A percentile compares a stretch with the other conserved stretches of the same genome.
Conservation (phyloP, 495 filamentous ascomycete genomes). For the Annulohypoxylon nitens region DNA sequence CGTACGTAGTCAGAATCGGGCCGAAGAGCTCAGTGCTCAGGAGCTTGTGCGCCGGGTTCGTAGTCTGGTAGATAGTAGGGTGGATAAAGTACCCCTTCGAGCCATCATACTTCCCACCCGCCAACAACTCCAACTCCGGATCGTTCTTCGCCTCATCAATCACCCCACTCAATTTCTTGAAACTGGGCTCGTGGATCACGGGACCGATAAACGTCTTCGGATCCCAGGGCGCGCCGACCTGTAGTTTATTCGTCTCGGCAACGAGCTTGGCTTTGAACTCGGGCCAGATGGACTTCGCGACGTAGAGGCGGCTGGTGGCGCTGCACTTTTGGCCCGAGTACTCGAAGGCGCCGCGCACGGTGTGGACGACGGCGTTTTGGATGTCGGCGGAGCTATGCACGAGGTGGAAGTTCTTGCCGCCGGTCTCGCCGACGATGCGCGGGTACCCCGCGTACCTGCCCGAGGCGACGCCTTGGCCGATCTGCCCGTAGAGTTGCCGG, state of each 20-base stretch:
- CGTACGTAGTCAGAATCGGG: slow-evolving; percentile 75
- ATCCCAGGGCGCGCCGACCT: slow-evolving; percentile 76
- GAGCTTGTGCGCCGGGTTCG: slow-evolving; percentile 72
- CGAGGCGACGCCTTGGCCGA: slow-evolving; percentile 75
- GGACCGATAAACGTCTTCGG: slow-evolving; percentile 81
- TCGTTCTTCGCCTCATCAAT: slow-evolving; percentile 79
- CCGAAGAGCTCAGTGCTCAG: slow-evolving; percentile 83
- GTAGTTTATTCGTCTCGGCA: slow-evolving; percentile 73
- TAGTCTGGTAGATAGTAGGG: slow-evolving; percentile 77
- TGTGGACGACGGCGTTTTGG: slow-evolving; percentile 81
- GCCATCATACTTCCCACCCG: slow-evolving; percentile 77
- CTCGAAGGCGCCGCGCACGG: slow-evolving; percentile 88
- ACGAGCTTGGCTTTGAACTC: slow-evolving; percentile 73
- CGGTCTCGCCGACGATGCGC: slow-evolving; percentile 86
- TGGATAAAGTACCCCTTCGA: slow-evolving; percentile 77
- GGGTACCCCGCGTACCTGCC: slow-evolving; percentile 80
- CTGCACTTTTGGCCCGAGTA: slow-evolving; percentile 93
- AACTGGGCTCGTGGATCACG: slow-evolving; percentile 79
- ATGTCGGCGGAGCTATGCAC: slow-evolving; percentile 80
- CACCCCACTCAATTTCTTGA: slow-evolving; percentile 74
- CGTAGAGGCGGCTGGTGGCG: slow-evolving; percentile 81
- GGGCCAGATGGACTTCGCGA: slow-evolving; percentile 77
- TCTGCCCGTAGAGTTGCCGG: slow-evolving; percentile 77
- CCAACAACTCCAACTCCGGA: slow-evolving; percentile 70
- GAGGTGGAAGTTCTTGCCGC: slow-evolving; percentile 93